Evolutionary conservation across 2,329 filamentous ascomycete genomes (phyloP).

Genomic region (Septoria petroselini): DNA sequence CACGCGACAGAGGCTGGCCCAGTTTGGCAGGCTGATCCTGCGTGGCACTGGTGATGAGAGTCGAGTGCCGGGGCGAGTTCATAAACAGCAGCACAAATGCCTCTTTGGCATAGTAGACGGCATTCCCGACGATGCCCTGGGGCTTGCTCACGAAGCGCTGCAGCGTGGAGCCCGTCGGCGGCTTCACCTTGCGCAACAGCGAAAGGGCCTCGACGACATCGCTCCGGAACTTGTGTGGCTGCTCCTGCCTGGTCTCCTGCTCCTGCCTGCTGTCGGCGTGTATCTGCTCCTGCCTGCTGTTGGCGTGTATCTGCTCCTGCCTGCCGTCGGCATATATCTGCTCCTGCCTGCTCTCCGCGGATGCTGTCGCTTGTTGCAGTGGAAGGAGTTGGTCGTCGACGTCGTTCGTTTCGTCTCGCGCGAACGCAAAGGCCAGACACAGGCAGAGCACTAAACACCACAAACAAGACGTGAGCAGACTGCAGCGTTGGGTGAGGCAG

Average conservation of each 20-base stretch:
- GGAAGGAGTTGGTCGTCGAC: slow-evolving; percentile 8
- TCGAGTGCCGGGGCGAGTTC: slow-evolving; percentile 55
- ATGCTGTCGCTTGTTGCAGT: slow-evolving; percentile 1
- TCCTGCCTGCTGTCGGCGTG: neutral
- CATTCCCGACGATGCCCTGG: slow-evolving; percentile 56
- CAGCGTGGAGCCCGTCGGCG: slow-evolving; percentile 42
- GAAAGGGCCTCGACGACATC: slow-evolving; percentile 41
- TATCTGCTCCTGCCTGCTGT: slow-evolving; percentile 3
- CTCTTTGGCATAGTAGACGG: slow-evolving; percentile 60
- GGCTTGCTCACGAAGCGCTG: slow-evolving; percentile 48
- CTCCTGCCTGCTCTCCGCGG: slow-evolving; percentile 7
- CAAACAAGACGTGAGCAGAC: neutral
- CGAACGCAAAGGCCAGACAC: slow-evolving; percentile 19
- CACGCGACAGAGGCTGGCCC: slow-evolving; percentile 53
- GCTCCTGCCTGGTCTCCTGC: slow-evolving; percentile 5
- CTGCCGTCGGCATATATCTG: slow-evolving; percentile 8
- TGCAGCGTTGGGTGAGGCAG: neutral
- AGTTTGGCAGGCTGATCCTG: slow-evolving; percentile 44
- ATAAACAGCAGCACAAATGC: slow-evolving; percentile 63
- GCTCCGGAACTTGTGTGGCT: slow-evolving; percentile 9
- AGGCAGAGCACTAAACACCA: slow-evolving; percentile 23
- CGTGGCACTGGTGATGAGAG: slow-evolving; percentile 40
- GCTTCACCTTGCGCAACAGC: slow-evolving; percentile 44
- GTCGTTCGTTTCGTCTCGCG: slow-evolving; percentile 16
- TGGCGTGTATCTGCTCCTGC: slow-evolving; percentile 8